A percentile compares a stretch with the other conserved stretches of the same genome.
These are phyloP conservation scores for Malassezia vespertilionis DNA, from an alignment of 1,284 basidiomycete genomes.

Conservation along the genomic window DNA sequence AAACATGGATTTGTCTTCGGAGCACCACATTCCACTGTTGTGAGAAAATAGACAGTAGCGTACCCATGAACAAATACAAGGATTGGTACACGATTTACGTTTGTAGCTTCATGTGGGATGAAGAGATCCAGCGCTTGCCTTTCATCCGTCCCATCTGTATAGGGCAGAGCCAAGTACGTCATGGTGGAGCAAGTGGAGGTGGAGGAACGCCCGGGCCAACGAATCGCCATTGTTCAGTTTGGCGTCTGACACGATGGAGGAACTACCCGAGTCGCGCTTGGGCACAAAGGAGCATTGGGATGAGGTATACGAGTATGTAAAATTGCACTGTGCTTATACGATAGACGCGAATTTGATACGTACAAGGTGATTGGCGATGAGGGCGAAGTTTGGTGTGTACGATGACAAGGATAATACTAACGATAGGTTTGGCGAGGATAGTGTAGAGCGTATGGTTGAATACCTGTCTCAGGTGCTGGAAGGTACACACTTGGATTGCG, in stretches of 20 bases:
- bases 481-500: conserved; percentile 1
- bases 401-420: neutral
- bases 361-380: conserved; percentile 74
- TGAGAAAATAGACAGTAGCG: neutral
- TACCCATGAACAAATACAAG: conserved; percentile 10
- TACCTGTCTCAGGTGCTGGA: conserved; percentile 21
- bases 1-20: conserved; percentile 1
- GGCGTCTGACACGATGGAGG: conserved; percentile 14
- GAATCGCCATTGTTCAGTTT: neutral
- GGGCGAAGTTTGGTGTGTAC: conserved; percentile 67
- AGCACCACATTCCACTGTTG: neutral
- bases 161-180: neutral
- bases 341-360: conserved; percentile 57
- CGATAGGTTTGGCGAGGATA: conserved; percentile 71
- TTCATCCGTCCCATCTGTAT: neutral
- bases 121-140: conserved; percentile 5
- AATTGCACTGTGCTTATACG: neutral
- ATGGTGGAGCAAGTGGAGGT: conserved; percentile 1
- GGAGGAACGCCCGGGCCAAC: neutral
- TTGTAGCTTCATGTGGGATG: neutral
- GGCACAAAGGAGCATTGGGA: conserved; percentile 57
- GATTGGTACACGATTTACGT: neutral
- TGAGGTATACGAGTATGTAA: conserved; percentile 16
- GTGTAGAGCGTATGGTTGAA: conserved; percentile 63
- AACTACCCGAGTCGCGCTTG: conserved; percentile 53